Conservation (phyloP, 2,329 filamentous ascomycete species). For the Epichloe amarillans region DNA sequence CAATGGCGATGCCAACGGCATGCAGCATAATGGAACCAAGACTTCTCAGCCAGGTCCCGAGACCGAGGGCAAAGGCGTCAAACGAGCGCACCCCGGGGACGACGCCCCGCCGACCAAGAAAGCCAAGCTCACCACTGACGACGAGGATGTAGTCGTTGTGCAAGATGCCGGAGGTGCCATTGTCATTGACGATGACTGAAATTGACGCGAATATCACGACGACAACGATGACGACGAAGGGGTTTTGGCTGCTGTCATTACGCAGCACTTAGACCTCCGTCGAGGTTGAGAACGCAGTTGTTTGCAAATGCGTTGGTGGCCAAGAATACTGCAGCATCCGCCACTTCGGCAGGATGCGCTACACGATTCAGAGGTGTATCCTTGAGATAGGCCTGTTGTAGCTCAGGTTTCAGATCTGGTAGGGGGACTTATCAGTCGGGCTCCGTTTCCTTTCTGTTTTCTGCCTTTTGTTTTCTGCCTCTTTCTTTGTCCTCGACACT, state of each 20-base stretch:
- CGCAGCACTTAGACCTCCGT: constrained; percentile 65
- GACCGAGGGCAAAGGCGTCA: constrained; percentile 24
- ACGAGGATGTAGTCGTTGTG: constrained; percentile 31
- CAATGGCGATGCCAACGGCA: constrained; percentile 26
- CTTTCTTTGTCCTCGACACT: not conserved
- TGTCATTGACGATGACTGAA: constrained; percentile 49
- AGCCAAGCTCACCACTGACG: constrained; percentile 24
- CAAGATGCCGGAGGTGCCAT: constrained; percentile 49
- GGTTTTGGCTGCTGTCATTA: constrained; percentile 22
- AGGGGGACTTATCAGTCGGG: constrained; percentile 26
- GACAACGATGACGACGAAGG: not conserved
- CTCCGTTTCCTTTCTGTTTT: not conserved
- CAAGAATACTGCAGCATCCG: constrained; percentile 70
- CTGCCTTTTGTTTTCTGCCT: not conserved
- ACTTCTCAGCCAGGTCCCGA: constrained; percentile 20
- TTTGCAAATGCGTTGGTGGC: constrained; percentile 70
- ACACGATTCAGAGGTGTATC: constrained; percentile 54
- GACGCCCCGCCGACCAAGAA: constrained; percentile 33
- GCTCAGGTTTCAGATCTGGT: constrained; percentile 24
- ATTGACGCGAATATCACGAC: not conserved
- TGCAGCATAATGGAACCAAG: constrained; percentile 27
- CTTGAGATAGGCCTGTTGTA: constrained; percentile 25
- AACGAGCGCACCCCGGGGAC: constrained; percentile 33
- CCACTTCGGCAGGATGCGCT: constrained; percentile 57
- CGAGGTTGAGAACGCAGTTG: constrained; percentile 75